A percentile compares a stretch with the other conserved stretches of the same genome.
Evolutionary conservation across 805 yeast genomes (phyloP).

Genomic region (Millerozyma miso): DNA sequence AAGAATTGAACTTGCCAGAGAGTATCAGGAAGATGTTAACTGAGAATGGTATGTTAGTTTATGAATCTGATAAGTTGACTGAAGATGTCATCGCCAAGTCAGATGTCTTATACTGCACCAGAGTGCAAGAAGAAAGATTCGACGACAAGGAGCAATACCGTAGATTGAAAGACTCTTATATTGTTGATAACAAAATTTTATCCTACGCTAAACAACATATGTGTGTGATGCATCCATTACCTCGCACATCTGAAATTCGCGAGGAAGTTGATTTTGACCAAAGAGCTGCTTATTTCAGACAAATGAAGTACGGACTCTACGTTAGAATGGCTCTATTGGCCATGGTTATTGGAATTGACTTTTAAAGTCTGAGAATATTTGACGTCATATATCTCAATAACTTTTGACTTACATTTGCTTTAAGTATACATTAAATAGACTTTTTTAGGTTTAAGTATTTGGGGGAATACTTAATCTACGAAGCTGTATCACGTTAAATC

Average conservation of each 20-base stretch:
- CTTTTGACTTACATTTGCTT: neutral
- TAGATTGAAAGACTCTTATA: constrained; percentile 83
- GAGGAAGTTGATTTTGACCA: constrained; percentile 99
- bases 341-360: constrained; percentile 95
- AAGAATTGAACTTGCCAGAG: constrained; percentile 79
- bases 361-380: too few relatives aligned
- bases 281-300: constrained; percentile 99
- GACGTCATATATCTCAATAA: too few relatives aligned
- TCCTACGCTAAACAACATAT: constrained; percentile 94
- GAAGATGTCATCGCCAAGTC: constrained; percentile 83
- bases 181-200: constrained; percentile 88
- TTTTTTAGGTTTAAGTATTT: neutral
- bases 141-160: constrained; percentile 69
- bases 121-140: constrained; percentile 97
- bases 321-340: constrained; percentile 99
- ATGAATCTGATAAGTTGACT: constrained; percentile 74
- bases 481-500: neutral
- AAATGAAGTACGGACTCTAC: constrained; percentile 96
- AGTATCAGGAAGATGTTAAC: constrained; percentile 63
- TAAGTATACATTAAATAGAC: neutral
- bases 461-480: constrained; percentile 3
- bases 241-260: constrained; percentile 92
- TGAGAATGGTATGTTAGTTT: constrained; percentile 62
- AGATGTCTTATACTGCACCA: constrained; percentile 95
- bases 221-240: constrained; percentile 99